phyloP scores from a whole-genome alignment of 2,329 filamentous ascomycete genomes.

The Parastagonospora avenae region DNA sequence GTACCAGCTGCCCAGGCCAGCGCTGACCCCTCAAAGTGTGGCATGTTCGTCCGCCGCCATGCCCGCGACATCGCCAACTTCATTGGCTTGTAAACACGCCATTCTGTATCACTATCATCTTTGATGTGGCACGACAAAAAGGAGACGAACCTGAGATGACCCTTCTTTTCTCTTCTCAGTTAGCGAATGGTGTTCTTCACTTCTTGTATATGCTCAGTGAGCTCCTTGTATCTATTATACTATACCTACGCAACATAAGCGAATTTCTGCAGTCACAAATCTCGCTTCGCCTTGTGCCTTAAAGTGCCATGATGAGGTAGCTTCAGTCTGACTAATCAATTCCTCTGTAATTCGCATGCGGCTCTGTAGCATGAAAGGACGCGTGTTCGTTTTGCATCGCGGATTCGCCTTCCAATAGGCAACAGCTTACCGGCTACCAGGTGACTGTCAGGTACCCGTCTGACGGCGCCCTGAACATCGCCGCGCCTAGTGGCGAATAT shows the following conservation, averaged over 20 bases:
- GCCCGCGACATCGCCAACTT: constrained; percentile 1
- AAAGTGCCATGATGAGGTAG: background rate
- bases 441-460: constrained; percentile 7
- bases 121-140: background rate
- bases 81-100: too few relatives aligned
- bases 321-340: background rate
- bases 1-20: background rate
- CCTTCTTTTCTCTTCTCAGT: background rate
- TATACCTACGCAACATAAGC: background rate
- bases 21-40: background rate
- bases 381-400: background rate
- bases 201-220: constrained; percentile 7
- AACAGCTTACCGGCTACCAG: constrained; percentile 1
- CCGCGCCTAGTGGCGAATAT: constrained; percentile 5
- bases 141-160: background rate
- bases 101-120: background rate
- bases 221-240: background rate
- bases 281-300: too few relatives aligned
- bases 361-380: background rate
- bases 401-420: background rate
- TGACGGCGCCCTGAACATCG: constrained; percentile 2
- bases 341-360: background rate
- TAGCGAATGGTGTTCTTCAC: background rate
- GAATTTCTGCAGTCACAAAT: background rate
- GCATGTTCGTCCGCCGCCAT: constrained; percentile 1